phyloP scores from a whole-genome alignment of 768 basidiomycete species.

The Coprinopsis marcescibilis region DNA sequence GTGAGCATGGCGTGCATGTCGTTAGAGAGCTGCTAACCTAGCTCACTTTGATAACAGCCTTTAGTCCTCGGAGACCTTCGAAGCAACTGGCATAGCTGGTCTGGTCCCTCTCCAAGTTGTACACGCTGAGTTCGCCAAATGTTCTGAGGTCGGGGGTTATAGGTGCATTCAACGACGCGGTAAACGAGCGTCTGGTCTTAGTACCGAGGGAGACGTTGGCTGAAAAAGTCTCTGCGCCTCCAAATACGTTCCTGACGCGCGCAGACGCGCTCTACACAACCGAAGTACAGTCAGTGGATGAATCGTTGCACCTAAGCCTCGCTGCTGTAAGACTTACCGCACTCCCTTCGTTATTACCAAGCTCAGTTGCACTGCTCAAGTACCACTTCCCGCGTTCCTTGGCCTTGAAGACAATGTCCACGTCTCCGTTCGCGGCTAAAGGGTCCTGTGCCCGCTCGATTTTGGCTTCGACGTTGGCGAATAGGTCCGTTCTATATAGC shows the following conservation, averaged over 20 bases:
- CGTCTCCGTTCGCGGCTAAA: conserved; percentile 50
- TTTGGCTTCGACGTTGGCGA: conserved; percentile 56
- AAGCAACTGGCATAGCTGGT: conserved; percentile 68
- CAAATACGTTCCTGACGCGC: conserved; percentile 82
- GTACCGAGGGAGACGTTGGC: conserved; percentile 82
- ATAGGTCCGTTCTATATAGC: conserved; percentile 74
- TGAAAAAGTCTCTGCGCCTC: conserved; percentile 85
- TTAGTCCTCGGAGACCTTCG: conserved; percentile 59
- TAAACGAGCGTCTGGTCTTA: conserved; percentile 78
- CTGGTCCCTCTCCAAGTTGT: conserved; percentile 76
- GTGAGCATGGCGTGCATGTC: neutral
- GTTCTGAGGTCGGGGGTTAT: conserved; percentile 57
- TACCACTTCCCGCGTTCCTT: conserved; percentile 72
- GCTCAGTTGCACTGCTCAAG: conserved; percentile 79
- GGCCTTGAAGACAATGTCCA: conserved; percentile 77
- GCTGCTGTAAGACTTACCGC: conserved; percentile 53
- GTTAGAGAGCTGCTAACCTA: conserved; percentile 34
- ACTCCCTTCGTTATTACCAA: conserved; percentile 89
- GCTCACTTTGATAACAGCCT: conserved; percentile 73
- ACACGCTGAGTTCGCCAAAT: conserved; percentile 63
- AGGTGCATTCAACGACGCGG: conserved; percentile 61
- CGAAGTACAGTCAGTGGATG: neutral
- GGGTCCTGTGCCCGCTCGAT: conserved; percentile 54
- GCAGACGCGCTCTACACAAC: conserved; percentile 65
- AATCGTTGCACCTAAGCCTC: conserved; percentile 1